Conservation (phyloP, 768 basidiomycete genomes). For the Pisolithus tinctorius region DNA sequence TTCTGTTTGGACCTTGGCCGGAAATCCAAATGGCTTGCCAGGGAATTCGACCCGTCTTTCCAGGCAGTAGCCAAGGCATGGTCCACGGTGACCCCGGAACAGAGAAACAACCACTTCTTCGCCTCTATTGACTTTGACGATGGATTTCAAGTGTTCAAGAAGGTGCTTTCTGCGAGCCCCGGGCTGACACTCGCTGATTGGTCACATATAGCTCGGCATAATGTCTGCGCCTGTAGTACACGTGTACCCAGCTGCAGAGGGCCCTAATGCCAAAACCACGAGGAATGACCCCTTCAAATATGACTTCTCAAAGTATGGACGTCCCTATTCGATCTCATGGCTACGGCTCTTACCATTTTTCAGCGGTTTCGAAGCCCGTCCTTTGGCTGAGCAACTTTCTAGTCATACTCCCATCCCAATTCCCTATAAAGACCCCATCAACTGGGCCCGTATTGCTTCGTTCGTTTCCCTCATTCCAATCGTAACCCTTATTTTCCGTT, state of each 20-base stretch:
- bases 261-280: slow-evolving; percentile 50
- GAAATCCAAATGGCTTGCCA: slow-evolving; percentile 24
- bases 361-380: slow-evolving; percentile 79
- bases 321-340: not conserved
- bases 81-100: slow-evolving; percentile 48
- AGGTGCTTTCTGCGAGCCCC: slow-evolving; percentile 37
- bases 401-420: slow-evolving; percentile 71
- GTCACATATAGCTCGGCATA: slow-evolving; percentile 57
- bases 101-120: slow-evolving; percentile 87
- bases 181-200: not conserved
- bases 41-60: slow-evolving; percentile 83
- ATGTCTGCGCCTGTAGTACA: slow-evolving; percentile 79
- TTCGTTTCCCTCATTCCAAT: slow-evolving; percentile 40
- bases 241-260: slow-evolving; percentile 67
- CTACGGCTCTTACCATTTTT: not conserved
- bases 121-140: slow-evolving; percentile 85
- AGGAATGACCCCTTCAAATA: slow-evolving; percentile 54
- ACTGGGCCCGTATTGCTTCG: slow-evolving; percentile 56
- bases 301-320: slow-evolving; percentile 67
- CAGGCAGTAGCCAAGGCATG: slow-evolving; percentile 81
- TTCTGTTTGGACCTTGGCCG: not conserved
- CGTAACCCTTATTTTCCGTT: slow-evolving; percentile 46
- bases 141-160: slow-evolving; percentile 69
- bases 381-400: slow-evolving; percentile 71
- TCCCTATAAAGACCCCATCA: slow-evolving; percentile 74